Base-by-base conservation (phyloP, 768 basidiomycete genomes). In the Panus rudis region DNA sequence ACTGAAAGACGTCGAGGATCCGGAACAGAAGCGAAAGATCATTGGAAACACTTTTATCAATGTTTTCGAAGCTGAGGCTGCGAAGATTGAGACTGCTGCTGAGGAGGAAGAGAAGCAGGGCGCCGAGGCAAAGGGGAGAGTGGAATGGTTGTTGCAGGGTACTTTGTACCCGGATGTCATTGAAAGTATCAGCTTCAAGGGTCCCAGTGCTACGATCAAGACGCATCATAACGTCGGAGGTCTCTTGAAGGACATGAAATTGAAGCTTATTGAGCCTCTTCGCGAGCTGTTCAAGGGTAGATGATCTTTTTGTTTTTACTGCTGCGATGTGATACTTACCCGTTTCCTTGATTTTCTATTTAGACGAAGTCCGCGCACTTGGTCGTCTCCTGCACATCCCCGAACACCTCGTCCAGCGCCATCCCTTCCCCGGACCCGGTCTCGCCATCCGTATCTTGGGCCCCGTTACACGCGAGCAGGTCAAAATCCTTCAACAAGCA, bases 161-260 rank as follows among this genome's bases (percentile, higher is more conserved):
- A 99, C 96, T 0, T 75, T 99, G 12, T 99, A 98, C 64, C 96
- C 96, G 2, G 96, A 99, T 59, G 96, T 99, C 46, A 99, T 98
- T 60, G 96, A 99, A 71, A 91, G 87, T 60, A 96, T 99, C 68
- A 91, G 87, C 66, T 99, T 99, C 78, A 98, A 97, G 67, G 96
- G 96, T 2, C 96, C 96, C 0, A 91, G 87, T 51, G 96, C 96
- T 28, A 98, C 94, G 8, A 99, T 99, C 73, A 99, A 99, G 74
- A 98, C 96, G 2, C 96, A 99, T 62, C 96, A 98, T 63, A 99
- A 99, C 52, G 96, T 98, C 52, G 96, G 96, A 22, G 94, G 94
- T 3, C 70, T 99, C 40, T 73, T 97, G 48, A 88, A 86, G 59
- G 85, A 98, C 65, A 99, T 98, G 96, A 96, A 92, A 64, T 76